These are phyloP conservation scores for Cercospora sp. DNA, from an alignment of 2,329 filamentous ascomycete genomes.

Conservation along the genomic window DNA sequence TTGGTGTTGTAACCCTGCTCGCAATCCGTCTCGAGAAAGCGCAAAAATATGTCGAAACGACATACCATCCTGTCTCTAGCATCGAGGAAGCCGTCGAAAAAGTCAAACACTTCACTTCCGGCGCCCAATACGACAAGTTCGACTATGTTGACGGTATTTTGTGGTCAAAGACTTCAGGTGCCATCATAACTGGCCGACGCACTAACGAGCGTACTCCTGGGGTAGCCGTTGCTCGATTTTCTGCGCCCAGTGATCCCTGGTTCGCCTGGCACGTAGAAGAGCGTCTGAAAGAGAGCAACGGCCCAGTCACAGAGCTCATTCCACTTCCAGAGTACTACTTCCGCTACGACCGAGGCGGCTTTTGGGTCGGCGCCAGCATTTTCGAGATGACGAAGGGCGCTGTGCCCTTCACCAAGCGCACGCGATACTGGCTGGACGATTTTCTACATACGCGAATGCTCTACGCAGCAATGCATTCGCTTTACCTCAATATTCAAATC, in stretches of 20 bases:
- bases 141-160: constrained; percentile 56
- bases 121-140: constrained; percentile 41
- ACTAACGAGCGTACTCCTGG: constrained; percentile 34
- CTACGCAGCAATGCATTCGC: constrained; percentile 65
- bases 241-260: constrained; percentile 51
- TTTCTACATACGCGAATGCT: constrained; percentile 66
- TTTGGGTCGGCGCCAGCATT: constrained; percentile 65
- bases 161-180: constrained; percentile 47
- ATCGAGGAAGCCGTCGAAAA: constrained; percentile 47
- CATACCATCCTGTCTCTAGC: constrained; percentile 48
- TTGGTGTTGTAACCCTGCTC: constrained; percentile 64
- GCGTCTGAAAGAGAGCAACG: constrained; percentile 42
- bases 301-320: constrained; percentile 56
- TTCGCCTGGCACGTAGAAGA: constrained; percentile 51
- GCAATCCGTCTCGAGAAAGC: constrained; percentile 52
- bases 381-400: constrained; percentile 60
- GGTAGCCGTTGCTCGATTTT: constrained; percentile 40
- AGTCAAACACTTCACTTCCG: constrained; percentile 42
- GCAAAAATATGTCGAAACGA: constrained; percentile 52
- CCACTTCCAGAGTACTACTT: constrained; percentile 69
- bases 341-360: constrained; percentile 69
- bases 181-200: constrained; percentile 49
- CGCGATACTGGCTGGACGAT: constrained; percentile 62
- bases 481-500: constrained; percentile 60
- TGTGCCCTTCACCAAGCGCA: constrained; percentile 65